A percentile compares a stretch with the other conserved stretches of the same genome.
phyloP scores from a whole-genome alignment of 1,139 yeast genomes.

The Arxiozyma bovina region DNA sequence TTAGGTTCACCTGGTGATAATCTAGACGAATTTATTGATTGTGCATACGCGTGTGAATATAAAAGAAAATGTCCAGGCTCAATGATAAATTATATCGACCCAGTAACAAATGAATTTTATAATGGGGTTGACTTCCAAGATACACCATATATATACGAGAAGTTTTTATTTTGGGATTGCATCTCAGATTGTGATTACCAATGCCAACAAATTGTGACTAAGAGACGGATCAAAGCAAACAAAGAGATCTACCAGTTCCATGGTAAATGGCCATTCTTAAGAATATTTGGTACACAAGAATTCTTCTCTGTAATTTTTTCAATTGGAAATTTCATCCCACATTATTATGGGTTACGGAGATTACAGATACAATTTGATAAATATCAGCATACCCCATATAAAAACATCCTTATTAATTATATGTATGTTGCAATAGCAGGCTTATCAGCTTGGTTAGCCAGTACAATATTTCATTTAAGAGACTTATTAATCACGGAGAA shows the following conservation, averaged over 20 bases:
- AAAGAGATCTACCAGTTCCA: slow-evolving; percentile 73
- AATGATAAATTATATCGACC: slow-evolving; percentile 15
- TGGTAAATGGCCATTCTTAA: slow-evolving; percentile 91
- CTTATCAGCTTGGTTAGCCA: slow-evolving; percentile 81
- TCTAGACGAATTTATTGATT: slow-evolving; percentile 56
- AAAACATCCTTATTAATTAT: slow-evolving; percentile 19
- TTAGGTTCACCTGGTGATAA: slow-evolving; percentile 71
- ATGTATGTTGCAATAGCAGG: slow-evolving; percentile 43
- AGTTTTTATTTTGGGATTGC: slow-evolving; percentile 67
- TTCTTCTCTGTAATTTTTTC: slow-evolving; percentile 75
- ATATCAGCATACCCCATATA: slow-evolving; percentile 4
- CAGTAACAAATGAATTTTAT: slow-evolving; percentile 26
- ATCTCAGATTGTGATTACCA: slow-evolving; percentile 79
- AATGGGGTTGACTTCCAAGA: slow-evolving; percentile 28
- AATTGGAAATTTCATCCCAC: slow-evolving; percentile 69
- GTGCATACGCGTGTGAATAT: slow-evolving; percentile 51
- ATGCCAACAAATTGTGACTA: slow-evolving; percentile 72
- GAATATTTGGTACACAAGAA: slow-evolving; percentile 76
- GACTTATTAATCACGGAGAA: slow-evolving; percentile 74
- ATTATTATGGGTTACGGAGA: slow-evolving; percentile 47
- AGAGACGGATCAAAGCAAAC: slow-evolving; percentile 38
- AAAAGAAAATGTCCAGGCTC: slow-evolving; percentile 30
- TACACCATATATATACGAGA: slow-evolving; percentile 29
- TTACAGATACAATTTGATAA: slow-evolving; percentile 23
- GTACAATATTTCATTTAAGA: slow-evolving; percentile 79